Evolutionary conservation across 176 grass and related monocot species (phyloP).

Genomic region (Poa annua): DNA sequence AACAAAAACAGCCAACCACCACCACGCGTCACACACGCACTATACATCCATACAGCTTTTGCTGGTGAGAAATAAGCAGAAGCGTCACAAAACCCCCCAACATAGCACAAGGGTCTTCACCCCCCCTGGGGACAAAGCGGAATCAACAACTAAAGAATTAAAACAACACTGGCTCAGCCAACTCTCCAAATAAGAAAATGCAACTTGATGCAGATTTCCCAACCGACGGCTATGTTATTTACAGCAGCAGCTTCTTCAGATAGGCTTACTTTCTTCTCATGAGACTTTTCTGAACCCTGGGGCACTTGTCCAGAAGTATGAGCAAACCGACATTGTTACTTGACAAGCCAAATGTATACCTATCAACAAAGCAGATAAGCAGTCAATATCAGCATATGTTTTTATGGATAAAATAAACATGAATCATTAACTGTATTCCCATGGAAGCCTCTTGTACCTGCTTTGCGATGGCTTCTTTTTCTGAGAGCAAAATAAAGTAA

Average conservation of each 20-base stretch:
- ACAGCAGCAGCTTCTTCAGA: constrained; percentile 39
- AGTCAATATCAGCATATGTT: constrained; percentile 34
- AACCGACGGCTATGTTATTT: constrained; percentile 61
- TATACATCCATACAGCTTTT: constrained; percentile 53
- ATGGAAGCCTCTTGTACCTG: constrained; percentile 47
- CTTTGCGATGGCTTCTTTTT: constrained; percentile 63
- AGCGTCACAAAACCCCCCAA: constrained; percentile 14
- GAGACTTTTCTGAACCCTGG: constrained; percentile 56
- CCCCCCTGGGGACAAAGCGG: not conserved
- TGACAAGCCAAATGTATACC: constrained; percentile 80
- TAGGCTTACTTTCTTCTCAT: constrained; percentile 38
- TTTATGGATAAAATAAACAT: constrained; percentile 28
- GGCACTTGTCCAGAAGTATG: constrained; percentile 80
- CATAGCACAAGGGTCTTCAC: constrained; percentile 12
- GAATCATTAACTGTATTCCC: constrained; percentile 24
- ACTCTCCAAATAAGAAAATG: constrained; percentile 43
- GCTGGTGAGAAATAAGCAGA: constrained; percentile 47
- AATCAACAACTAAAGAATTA: constrained; percentile 56
- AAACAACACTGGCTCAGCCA: constrained; percentile 42
- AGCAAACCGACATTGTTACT: constrained; percentile 80
- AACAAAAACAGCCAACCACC: constrained; percentile 26
- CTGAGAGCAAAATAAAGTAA: constrained; percentile 49
- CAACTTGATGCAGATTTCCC: constrained; percentile 30
- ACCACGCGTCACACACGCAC: constrained; percentile 34
- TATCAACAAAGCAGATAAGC: constrained; percentile 48